phyloP scores from a whole-genome alignment of 768 basidiomycete species.

The Rickenella mellea region DNA sequence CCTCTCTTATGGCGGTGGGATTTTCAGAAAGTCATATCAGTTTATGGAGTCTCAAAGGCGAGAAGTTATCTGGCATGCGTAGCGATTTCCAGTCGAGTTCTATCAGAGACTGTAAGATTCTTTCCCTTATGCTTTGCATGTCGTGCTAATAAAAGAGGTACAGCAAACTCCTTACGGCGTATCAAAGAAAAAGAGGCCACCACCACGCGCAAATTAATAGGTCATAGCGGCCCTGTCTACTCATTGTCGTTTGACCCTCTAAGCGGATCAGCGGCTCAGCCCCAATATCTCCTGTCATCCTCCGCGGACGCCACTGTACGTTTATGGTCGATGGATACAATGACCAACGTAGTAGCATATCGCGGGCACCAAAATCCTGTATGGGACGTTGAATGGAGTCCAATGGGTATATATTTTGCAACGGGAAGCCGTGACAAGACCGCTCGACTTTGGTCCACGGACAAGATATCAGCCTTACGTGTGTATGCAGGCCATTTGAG shows the following conservation, averaged over 20 bases:
- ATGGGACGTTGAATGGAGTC: constrained; percentile 99
- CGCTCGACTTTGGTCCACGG: constrained; percentile 93
- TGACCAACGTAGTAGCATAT: constrained; percentile 88
- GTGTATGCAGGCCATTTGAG: constrained; percentile 94
- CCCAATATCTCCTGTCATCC: constrained; percentile 80
- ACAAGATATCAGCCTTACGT: constrained; percentile 74
- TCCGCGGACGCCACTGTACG: constrained; percentile 89
- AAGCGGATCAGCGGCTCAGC: constrained; percentile 76
- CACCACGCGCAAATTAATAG: constrained; percentile 89
- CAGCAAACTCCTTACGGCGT: constrained; percentile 52
- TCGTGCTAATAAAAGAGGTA: constrained; percentile 1
- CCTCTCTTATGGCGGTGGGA: constrained; percentile 87
- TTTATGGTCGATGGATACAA: constrained; percentile 92
- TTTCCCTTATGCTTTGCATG: not conserved
- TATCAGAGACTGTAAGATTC: constrained; percentile 57
- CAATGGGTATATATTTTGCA: constrained; percentile 97
- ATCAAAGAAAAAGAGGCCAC: constrained; percentile 74
- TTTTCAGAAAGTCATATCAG: constrained; percentile 94
- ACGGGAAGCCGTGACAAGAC: constrained; percentile 91
- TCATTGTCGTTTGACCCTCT: constrained; percentile 89
- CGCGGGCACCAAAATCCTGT: constrained; percentile 95
- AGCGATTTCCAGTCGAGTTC: constrained; percentile 65
- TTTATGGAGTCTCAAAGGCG: constrained; percentile 91
- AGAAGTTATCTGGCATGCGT: constrained; percentile 67
- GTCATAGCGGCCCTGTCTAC: constrained; percentile 95